phyloP scores from a whole-genome alignment of 352 stramenopile genomes.

The Phytophthora kernoviae region DNA sequence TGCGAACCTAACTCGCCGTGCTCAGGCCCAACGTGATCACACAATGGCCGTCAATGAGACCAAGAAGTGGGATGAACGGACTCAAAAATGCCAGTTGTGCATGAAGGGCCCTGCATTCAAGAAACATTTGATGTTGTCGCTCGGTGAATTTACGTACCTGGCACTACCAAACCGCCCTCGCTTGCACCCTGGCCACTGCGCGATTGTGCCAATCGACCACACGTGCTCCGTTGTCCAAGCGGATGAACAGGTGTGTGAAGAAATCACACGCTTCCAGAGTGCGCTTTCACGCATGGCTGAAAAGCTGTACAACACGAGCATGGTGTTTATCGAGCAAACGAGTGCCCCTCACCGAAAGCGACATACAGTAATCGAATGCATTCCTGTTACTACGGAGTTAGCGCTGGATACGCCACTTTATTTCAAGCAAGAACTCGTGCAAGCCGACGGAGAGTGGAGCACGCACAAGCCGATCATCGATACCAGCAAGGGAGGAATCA shows the following conservation, averaged over 20 bases:
- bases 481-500: conserved; percentile 63
- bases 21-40: conserved; percentile 58
- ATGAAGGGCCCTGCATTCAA: conserved; percentile 78
- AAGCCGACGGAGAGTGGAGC: conserved; percentile 77
- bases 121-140: conserved; percentile 78
- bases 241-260: conserved; percentile 66
- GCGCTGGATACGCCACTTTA: conserved; percentile 73
- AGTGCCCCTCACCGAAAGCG: conserved; percentile 58
- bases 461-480: conserved; percentile 87
- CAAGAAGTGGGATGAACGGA: conserved; percentile 73
- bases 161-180: conserved; percentile 59
- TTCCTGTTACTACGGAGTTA: conserved; percentile 68
- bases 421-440: conserved; percentile 85
- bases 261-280: conserved; percentile 72
- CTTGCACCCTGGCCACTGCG: conserved; percentile 66
- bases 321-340: conserved; percentile 86
- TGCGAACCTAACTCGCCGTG: conserved; percentile 63
- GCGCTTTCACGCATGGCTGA: conserved; percentile 64
- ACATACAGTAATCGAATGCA: conserved; percentile 82
- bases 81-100: conserved; percentile 69
- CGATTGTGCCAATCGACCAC: conserved; percentile 82
- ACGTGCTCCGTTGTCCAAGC: conserved; percentile 56
- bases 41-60: conserved; percentile 53
- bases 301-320: conserved; percentile 52
- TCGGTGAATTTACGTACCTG: conserved; percentile 82